Conservation (phyloP, 768 basidiomycete genomes). For the Hydnum rufescens region DNA sequence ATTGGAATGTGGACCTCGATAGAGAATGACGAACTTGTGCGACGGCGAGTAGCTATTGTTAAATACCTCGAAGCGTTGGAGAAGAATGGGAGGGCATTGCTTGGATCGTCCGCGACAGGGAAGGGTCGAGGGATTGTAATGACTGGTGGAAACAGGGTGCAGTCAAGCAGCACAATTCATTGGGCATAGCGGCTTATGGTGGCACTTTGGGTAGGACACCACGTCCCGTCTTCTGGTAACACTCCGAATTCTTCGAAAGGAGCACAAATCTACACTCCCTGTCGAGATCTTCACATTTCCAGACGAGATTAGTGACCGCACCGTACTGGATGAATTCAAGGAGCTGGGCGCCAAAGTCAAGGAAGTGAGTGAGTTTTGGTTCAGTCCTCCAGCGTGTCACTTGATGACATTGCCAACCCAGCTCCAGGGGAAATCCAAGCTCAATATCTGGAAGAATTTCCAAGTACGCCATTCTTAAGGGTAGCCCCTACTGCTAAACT, state of each 20-base stretch:
- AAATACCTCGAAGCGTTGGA: constrained; percentile 14
- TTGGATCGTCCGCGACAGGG: constrained; percentile 9
- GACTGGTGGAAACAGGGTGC: constrained; percentile 21
- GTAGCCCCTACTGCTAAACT: background rate
- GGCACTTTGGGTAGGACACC: constrained; percentile 16
- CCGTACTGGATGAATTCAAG: constrained; percentile 14
- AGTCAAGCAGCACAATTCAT: background rate
- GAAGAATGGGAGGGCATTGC: constrained; percentile 12
- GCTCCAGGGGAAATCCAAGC: background rate
- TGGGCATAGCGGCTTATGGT: background rate
- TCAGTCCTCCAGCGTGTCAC: background rate
- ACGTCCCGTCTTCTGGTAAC: constrained; percentile 17
- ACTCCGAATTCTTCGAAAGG: constrained; percentile 18
- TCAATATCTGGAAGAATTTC: constrained; percentile 17
- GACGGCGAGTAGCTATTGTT: constrained; percentile 16
- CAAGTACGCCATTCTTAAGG: constrained; percentile 10
- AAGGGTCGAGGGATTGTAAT: constrained; percentile 19
- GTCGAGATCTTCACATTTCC: constrained; percentile 24
- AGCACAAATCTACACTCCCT: constrained; percentile 17
- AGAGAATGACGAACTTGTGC: constrained; percentile 12
- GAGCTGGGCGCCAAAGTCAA: constrained; percentile 18
- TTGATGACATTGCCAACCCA: background rate
- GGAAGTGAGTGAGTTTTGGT: constrained; percentile 9
- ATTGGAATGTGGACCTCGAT: constrained; percentile 17
- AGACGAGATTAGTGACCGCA: constrained; percentile 17